Base-by-base conservation (phyloP, 1,139 yeast species). In the Geotrichum bryndzae region DNA sequence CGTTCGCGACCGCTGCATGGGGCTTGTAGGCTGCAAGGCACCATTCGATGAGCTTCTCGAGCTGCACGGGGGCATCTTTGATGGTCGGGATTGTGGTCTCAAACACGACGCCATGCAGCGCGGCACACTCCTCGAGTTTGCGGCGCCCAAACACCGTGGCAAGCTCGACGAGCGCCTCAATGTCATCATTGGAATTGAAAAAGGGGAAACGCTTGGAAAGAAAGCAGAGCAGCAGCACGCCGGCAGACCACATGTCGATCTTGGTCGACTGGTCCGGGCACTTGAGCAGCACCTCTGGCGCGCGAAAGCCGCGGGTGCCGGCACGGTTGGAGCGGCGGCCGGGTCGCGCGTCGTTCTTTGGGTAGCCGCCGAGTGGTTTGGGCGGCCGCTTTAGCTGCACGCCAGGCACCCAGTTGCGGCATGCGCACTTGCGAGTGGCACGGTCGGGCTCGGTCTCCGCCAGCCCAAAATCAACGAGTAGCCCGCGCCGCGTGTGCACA, bases 251-350 rank as follows among this genome's bases (percentile, higher is more conserved):
- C 18, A 90, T 83, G 73, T 91, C 97, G 52, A 91, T 84, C 71
- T 87, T 87, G 46, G 90, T 83, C 8, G 88, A 81, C 75, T 92
- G 98, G 64, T 88, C 86, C 1, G 90, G 84, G 74, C 98, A 91
- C 73, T 90, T 90, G 74, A 91, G 82, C 63, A 92, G 77, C 2
- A 91, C 97, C 72, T 91, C 98, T 0, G 97, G 97, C 0, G 98
- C 97, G 67, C 98, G 81, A 72, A 91, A 91, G 0, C 98, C 98
- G 68, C 99, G 82, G 0, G 99, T 95, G 1, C 99, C 99, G 0
- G 99, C 99, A 69, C 99, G 84, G 71, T 94, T 94, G 1, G 98
- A 98, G 64, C 99, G 81, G 70, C 96, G 82, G 1, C 96, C 91
- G 1, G 96, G 90, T 65, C 98, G 70, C 25, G 65, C 62, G 62